Evolutionary conservation across 306 rosid genomes (phyloP), one percentile per base, ranked within the genome.

Genomic region (Luffa acutangula): DNA sequence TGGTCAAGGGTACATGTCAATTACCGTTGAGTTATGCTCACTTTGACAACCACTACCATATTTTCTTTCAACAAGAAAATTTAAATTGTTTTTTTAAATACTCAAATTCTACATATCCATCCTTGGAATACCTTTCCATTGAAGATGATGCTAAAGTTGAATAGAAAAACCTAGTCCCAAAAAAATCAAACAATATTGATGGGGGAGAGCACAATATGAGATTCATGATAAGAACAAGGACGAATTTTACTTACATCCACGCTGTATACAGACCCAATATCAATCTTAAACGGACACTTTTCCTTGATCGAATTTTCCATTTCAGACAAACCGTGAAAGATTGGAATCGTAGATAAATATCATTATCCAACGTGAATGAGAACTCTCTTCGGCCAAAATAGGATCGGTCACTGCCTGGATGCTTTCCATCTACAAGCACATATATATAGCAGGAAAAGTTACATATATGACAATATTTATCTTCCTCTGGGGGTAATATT

Each of bases 181-280:
- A 64, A 34, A 65, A 37, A 65, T 37, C 72, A 65, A 65, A 15
- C 72, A 64, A 14, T 0, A 64, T 64, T 17, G 18, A 36, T 36
- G 21, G 7, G 20, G 45, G n/a, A 64, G 46, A 64, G 13, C 11
- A 64, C 41, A 51, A 58, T 34, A 36, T 34, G 21, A 14, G 41
- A 36, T 15, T 6, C 18, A 17, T 17, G 53, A 72, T 46, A 2
- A 48, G 25, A 60, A 45, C 20, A 1, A 74, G 5, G 45, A 82
- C 76, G 33, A 33, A 10, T 64, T 13, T 5, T 5, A 52, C 91
- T 85, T 91, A 94, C 98, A 76, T 94, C 95, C 8, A 94, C 91
- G 17, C 88, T 88, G 84, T 94, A 94, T 76, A 94, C 91, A 21
- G 97, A 89, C 76, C 98, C 98, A 31, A 92, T 89, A 83, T 94